Evolutionary conservation across 1,139 yeast genomes (phyloP), one percentile per base, ranked within the genome.

Genomic region (Yamadazyma diospyri): DNA sequence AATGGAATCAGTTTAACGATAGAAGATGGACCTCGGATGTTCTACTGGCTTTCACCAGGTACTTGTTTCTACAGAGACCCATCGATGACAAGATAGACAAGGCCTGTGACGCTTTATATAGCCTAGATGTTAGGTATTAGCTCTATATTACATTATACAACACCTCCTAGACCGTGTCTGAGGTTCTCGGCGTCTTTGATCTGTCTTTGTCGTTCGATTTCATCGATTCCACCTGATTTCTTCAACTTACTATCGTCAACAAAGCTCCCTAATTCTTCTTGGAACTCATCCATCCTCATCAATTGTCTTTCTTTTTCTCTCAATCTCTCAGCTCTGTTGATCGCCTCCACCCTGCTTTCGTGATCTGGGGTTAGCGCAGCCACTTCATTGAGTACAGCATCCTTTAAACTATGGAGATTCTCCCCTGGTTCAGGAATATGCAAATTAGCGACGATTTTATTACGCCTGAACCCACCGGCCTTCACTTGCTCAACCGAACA

Each of bases 221-320:
- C 97, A 39, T 82, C 94, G 24, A 88, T 72, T 3, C 97, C 97
- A 3, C 97, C 97, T 19, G 87, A 77, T 43, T 77, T 81, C 50
- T 84, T 86, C 38, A 88, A 66, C 48, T 73, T 82, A 23, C 75
- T 71, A 33, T 81, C 92, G 7, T 70, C 88, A 4, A 89, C 95
- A 64, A 87, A 89, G 24, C 76, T 83, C 1, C 81, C 94, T n/a
- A 89, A 63, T 50, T 89, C 97, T 44, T 83, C 88, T 53, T 83
- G 87, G 48, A 89, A 89, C 38, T 80, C 81, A 42, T 78, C 80
- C 25, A 65, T 50, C 30, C 69, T 65, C 45, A 77, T 61, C 45
- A 80, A 59, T 43, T 74, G 80, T 38, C 76, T 71, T 50, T 87
- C 95, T 44, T 72, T 78, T 47, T 80, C 79, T 50, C 97, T 72